phyloP scores from a whole-genome alignment of 2,329 filamentous ascomycete genomes.

The Cladophialophora chaetospira region DNA sequence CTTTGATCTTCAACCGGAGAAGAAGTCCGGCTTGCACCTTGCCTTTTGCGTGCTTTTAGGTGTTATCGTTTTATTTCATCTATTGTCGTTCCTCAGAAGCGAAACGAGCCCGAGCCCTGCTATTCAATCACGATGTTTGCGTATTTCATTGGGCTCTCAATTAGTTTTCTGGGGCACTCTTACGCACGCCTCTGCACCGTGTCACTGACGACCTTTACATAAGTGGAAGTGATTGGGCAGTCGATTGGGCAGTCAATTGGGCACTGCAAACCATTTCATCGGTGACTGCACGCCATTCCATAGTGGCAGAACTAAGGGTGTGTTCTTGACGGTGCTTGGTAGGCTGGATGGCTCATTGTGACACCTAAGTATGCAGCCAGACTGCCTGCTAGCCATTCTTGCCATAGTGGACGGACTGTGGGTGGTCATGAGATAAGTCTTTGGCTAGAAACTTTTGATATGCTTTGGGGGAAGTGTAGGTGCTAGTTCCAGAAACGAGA shows the following conservation, averaged over 20 bases:
- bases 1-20: background rate
- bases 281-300: slow-evolving; percentile 16
- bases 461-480: slow-evolving; percentile 8
- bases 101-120: background rate
- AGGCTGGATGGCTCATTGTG: slow-evolving; percentile 4
- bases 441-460: slow-evolving; percentile 6
- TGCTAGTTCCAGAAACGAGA: slow-evolving; percentile 9
- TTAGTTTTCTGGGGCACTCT: background rate
- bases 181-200: background rate
- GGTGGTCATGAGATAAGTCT: slow-evolving; percentile 22
- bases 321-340: slow-evolving; percentile 7
- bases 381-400: slow-evolving; percentile 15
- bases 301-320: slow-evolving; percentile 1
- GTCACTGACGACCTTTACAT: background rate
- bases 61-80: background rate
- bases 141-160: background rate
- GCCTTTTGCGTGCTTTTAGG: background rate
- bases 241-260: slow-evolving; percentile 10
- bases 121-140: background rate
- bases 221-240: slow-evolving; percentile 10
- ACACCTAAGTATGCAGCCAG: slow-evolving; percentile 1
- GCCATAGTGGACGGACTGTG: slow-evolving; percentile 13
- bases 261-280: slow-evolving; percentile 3
- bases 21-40: background rate
- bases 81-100: background rate